Evolutionary conservation across 148 eudicot genomes (phyloP).

Genomic region (Fagopyrum tataricum): DNA sequence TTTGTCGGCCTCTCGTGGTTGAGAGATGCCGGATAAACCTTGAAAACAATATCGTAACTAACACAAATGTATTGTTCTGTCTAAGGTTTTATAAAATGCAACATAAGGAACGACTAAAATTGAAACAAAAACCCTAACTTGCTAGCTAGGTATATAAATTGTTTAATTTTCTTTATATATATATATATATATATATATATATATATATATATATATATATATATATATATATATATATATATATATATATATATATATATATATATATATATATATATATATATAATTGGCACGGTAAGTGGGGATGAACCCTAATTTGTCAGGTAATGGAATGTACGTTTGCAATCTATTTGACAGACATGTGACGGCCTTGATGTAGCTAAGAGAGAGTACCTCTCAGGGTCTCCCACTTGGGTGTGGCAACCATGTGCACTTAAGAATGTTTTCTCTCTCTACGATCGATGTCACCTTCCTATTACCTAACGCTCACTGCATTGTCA

Average conservation of each 20-base stretch:
- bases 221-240: neutral
- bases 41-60: no score
- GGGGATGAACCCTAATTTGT: constrained; percentile 4
- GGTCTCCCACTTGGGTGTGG: neutral
- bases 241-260: neutral
- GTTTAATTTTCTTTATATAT: no score
- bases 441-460: neutral
- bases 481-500: neutral
- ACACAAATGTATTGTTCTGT: neutral
- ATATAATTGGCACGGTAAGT: neutral
- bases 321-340: constrained; percentile 1
- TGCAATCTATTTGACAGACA: neutral
- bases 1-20: no score
- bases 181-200: neutral
- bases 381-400: neutral
- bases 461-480: neutral
- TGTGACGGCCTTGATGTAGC: neutral
- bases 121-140: neutral
- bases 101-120: neutral
- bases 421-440: neutral
- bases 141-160: neutral
- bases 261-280: no score
- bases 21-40: no score
- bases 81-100: neutral
- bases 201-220: no score